phyloP scores from a whole-genome alignment of 768 basidiomycete genomes.

The Calocybe cyanea region DNA sequence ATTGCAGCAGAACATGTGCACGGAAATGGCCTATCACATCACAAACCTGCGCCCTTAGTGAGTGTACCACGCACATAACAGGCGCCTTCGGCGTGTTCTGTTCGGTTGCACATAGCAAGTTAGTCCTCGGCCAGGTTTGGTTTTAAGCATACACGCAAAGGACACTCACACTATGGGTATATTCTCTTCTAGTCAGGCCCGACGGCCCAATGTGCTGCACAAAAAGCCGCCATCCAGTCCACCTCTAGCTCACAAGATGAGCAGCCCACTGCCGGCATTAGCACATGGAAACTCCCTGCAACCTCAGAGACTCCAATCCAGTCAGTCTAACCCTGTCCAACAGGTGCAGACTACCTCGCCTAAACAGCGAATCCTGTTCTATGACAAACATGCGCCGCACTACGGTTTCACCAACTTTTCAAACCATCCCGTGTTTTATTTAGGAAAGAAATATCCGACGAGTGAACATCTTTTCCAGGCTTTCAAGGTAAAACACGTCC shows the following conservation, averaged over 20 bases:
- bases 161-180: not conserved
- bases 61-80: conserved; percentile 5
- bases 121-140: not conserved
- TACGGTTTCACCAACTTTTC: conserved; percentile 78
- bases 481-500: conserved; percentile 68
- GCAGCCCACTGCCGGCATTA: conserved; percentile 2
- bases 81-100: conserved; percentile 11
- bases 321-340: conserved; percentile 10
- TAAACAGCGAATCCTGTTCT: conserved; percentile 48
- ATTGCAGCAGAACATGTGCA: conserved; percentile 14
- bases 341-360: not conserved
- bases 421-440: conserved; percentile 53
- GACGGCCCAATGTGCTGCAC: not conserved
- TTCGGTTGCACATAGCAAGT: conserved; percentile 6
- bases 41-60: conserved; percentile 3
- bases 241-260: not conserved
- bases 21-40: conserved; percentile 3
- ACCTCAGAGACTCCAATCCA: not conserved
- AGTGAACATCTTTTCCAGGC: conserved; percentile 78
- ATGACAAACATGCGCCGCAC: conserved; percentile 57
- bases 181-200: not conserved
- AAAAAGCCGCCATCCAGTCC: conserved; percentile 1
- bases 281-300: not conserved
- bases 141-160: not conserved
- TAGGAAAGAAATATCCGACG: conserved; percentile 63